Evolutionary conservation across 148 eudicot species (phyloP).

Genomic region (Heliosperma pusillum): DNA sequence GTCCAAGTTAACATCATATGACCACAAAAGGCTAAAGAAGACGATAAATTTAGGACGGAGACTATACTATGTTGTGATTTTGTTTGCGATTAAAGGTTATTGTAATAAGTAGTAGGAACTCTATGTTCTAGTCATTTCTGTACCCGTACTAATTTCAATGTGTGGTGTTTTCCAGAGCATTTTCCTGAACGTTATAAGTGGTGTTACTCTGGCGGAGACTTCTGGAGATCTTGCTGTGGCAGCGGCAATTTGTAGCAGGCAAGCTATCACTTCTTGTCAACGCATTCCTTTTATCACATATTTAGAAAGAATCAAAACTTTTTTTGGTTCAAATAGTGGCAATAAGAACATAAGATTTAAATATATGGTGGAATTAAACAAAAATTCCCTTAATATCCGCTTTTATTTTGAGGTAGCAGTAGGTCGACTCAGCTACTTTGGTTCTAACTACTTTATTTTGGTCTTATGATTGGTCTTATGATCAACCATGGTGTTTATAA

Average conservation of each 20-base stretch:
- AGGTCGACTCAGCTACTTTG: background rate
- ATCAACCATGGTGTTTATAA: too few species aligned
- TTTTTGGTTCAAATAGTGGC: too few species aligned
- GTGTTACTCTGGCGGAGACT: constrained; percentile 61
- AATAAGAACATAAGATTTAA: too few species aligned
- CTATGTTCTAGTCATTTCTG: background rate
- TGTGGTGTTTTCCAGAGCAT: constrained; percentile 44
- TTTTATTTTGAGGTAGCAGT: background rate
- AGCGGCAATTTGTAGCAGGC: constrained; percentile 99
- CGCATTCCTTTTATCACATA: background rate
- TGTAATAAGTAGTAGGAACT: too few species aligned
- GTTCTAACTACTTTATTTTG: too few species aligned
- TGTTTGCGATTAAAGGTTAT: too few species aligned
- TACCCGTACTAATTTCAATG: background rate
- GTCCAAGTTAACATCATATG: too few species aligned
- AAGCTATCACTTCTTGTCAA: constrained; percentile 25
- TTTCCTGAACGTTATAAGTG: constrained; percentile 75
- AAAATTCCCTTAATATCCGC: background rate
- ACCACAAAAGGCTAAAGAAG: too few species aligned
- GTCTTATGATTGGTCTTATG: too few species aligned
- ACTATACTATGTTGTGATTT: too few species aligned
- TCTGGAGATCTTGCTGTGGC: constrained; percentile 98
- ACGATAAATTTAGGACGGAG: too few species aligned
- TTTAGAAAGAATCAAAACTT: background rate
- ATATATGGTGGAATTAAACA: background rate